Evolutionary conservation across 1,139 yeast genomes (phyloP), one percentile per base, ranked within the genome.

Genomic region (Hyphopichia fennica): DNA sequence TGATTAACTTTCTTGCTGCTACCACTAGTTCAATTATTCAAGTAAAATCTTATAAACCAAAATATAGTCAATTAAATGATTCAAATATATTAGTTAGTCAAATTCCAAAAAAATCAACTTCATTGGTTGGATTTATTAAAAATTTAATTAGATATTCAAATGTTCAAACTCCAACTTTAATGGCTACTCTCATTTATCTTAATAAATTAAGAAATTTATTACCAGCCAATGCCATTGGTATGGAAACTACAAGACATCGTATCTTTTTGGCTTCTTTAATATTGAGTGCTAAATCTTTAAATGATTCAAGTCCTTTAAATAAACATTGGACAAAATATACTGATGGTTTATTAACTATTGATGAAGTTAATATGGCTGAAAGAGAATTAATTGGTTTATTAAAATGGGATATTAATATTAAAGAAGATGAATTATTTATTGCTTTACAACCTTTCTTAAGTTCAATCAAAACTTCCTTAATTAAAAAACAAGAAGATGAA

Each of bases 261-360:
- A 87, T 93, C 46, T 91, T 93, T 52, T 71, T 93, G 43, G 96
- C 96, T 0, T 81, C 96, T 35, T 74, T 93, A 48, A 87, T 93
- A 41, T 71, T 93, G 47, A 87, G 96, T 32, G 96, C 98, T 19
- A 93, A 93, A 68, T 84, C 84, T 49, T 77, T 91, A 50, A 93
- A 93, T 64, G 99, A 93, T 67, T 84, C 96, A 3, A 84, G 95
- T 15, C 99, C 98, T 39, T 78, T 91, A 63, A 93, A 93, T 67
- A 90, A 86, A 67, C 96, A 91, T 70, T 93, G 99, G 99, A 85
- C 96, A 14, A 77, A 80, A 46, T 91, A 90, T 69, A 89, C 98
- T 13, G 82, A 84, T 60, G 96, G 96, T 1, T 71, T 93, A 44
- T 77, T 93, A 51, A 62, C 82, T 20, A 69, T 87, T 39, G 76